phyloP scores from a whole-genome alignment of 2,329 filamentous ascomycete genomes.

The Aphanocladium album region DNA sequence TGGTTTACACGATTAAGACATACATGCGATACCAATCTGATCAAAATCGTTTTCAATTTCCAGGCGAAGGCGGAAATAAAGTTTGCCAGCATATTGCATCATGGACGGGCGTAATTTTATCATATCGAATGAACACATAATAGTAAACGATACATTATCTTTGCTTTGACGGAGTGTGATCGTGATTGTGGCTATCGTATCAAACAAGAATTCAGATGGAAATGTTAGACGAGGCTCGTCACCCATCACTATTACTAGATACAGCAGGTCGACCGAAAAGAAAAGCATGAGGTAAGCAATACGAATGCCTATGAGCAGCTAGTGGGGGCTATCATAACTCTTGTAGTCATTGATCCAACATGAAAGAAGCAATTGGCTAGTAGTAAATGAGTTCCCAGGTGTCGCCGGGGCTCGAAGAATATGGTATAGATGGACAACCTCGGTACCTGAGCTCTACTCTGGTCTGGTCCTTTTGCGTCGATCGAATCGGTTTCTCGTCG shows the following conservation, averaged over 20 bases:
- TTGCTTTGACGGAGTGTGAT: neutral
- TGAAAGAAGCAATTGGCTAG: neutral
- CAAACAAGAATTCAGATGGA: neutral
- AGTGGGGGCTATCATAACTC: neutral
- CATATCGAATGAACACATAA: neutral
- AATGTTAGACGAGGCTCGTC: neutral
- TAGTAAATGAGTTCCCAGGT: neutral
- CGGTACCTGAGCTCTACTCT: neutral
- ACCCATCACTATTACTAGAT: no score
- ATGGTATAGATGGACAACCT: neutral
- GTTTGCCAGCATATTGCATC: neutral
- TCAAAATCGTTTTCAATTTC: neutral
- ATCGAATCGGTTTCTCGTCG: neutral
- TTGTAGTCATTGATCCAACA: slow-evolving; percentile 1
- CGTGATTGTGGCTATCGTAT: neutral
- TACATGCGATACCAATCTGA: neutral
- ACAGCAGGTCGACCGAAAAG: no score
- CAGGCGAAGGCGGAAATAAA: neutral
- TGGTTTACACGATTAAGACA: no score
- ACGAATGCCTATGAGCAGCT: neutral
- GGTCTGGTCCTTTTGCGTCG: neutral
- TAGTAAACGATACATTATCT: neutral
- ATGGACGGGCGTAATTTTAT: neutral
- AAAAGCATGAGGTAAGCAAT: no score
- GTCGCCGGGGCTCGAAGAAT: neutral